Percentiles rank a stretch among this genome's conserved stretches.
Evolutionary conservation across 257 asterid species (phyloP).

Genomic region (Thymus quinquecostatus): DNA sequence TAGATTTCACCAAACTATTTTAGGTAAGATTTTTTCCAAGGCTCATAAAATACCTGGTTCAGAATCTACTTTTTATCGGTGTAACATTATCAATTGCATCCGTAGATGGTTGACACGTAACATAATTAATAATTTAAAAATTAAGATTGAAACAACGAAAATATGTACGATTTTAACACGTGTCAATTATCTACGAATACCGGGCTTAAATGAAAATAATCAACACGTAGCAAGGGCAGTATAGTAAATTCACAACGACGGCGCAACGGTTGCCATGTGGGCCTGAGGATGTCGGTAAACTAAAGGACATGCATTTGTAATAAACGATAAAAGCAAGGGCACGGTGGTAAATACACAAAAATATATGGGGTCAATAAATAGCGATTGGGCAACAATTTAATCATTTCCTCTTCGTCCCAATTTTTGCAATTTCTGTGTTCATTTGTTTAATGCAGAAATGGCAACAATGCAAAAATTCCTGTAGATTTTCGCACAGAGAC

Average conservation of each 20-base stretch:
- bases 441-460: conserved; percentile 1
- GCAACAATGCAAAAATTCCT: conserved; percentile 5
- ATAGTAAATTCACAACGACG: background rate
- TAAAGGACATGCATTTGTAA: conserved; percentile 21
- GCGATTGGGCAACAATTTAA: conserved; percentile 9
- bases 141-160: no score
- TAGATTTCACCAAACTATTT: conserved; percentile 3
- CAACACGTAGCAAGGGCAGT: conserved; percentile 3
- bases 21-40: background rate
- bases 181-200: no score
- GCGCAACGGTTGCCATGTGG: conserved; percentile 15
- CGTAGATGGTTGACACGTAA: no score
- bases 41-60: background rate
- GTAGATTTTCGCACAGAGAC: conserved; percentile 14
- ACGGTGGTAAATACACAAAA: conserved; percentile 1
- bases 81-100: no score
- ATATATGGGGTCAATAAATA: conserved; percentile 35
- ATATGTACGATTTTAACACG: no score
- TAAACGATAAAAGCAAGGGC: conserved; percentile 36
- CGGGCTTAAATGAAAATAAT: conserved; percentile 6
- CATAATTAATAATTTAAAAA: no score
- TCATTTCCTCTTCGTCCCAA: conserved; percentile 22
- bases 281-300: conserved; percentile 36
- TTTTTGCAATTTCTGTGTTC: conserved; percentile 28
- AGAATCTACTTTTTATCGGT: no score